These are phyloP conservation scores for Abelmoschus esculentus DNA, from an alignment of 345 rosid genomes.

Conservation along the genomic window DNA sequence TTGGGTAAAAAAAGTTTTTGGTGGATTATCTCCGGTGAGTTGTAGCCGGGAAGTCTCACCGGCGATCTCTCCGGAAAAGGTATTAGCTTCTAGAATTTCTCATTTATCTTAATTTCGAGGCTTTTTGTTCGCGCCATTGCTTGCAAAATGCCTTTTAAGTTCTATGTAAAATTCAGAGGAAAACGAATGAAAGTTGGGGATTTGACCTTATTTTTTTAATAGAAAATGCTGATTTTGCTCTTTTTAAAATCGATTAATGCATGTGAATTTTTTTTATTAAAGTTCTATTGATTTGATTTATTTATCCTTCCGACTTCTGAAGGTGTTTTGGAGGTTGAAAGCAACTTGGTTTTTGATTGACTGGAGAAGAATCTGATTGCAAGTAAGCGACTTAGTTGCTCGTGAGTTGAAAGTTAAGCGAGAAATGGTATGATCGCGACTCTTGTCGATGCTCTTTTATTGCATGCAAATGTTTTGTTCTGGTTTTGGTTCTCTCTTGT, in stretches of 20 bases:
- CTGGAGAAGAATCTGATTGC: background rate
- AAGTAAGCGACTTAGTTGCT: background rate
- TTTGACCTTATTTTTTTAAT: background rate
- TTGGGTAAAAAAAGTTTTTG: background rate
- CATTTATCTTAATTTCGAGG: background rate
- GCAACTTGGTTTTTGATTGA: conserved; percentile 2
- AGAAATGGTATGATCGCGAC: conserved; percentile 4
- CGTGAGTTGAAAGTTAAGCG: background rate
- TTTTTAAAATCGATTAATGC: conserved; percentile 2
- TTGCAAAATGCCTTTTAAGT: background rate
- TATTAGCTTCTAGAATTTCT: background rate
- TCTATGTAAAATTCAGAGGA: background rate
- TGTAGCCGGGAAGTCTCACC: conserved; percentile 2
- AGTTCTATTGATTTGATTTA: background rate
- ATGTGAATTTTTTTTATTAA: background rate
- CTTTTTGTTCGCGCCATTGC: background rate
- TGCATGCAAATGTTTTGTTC: conserved; percentile 9
- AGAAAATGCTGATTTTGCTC: background rate
- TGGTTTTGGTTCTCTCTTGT: background rate
- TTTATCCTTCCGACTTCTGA: background rate
- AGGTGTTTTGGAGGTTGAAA: background rate
- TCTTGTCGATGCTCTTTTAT: background rate
- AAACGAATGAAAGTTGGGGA: background rate
- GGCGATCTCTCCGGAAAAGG: conserved; percentile 9
- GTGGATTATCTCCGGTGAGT: conserved; percentile 1